A percentile compares a stretch with the other conserved stretches of the same genome.
Conservation (phyloP, 495 filamentous ascomycete species). For the Penicillium chermesinum region DNA sequence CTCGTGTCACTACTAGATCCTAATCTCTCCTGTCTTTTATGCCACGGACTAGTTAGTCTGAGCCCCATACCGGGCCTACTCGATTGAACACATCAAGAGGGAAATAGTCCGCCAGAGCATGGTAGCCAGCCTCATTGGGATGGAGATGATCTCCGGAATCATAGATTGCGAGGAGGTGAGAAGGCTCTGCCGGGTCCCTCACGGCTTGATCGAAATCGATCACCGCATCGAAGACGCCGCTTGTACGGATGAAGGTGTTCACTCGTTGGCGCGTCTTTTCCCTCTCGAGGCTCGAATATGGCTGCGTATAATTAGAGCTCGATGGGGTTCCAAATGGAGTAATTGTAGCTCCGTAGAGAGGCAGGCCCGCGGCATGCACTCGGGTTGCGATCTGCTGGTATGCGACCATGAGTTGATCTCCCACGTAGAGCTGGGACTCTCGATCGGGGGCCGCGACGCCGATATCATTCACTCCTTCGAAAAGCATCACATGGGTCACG, state of each 20-base stretch:
- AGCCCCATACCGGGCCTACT: too few relatives aligned
- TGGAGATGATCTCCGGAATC: slow-evolving; percentile 69
- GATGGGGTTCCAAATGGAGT: slow-evolving; percentile 55
- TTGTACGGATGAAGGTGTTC: slow-evolving; percentile 58
- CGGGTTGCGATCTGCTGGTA: slow-evolving; percentile 55
- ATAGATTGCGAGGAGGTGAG: slow-evolving; percentile 43
- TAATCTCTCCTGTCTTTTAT: too few relatives aligned
- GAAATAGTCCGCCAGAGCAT: slow-evolving; percentile 57
- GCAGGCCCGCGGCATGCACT: slow-evolving; percentile 51
- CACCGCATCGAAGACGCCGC: slow-evolving; percentile 54
- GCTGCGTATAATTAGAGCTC: slow-evolving; percentile 24
- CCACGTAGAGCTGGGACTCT: slow-evolving; percentile 46
- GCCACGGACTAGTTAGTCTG: too few relatives aligned
- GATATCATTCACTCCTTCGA: slow-evolving; percentile 73
- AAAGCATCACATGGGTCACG: slow-evolving; percentile 60
- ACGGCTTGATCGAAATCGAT: slow-evolving; percentile 61
- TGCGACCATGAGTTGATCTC: slow-evolving; percentile 46
- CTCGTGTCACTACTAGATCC: too few relatives aligned
- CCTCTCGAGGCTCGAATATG: slow-evolving; percentile 51
- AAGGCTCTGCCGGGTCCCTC: slow-evolving; percentile 43
- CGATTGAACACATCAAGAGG: slow-evolving; percentile 54
- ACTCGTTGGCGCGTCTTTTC: slow-evolving; percentile 54
- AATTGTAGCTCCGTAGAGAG: slow-evolving; percentile 61
- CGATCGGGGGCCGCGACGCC: slow-evolving; percentile 46
- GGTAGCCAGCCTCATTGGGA: slow-evolving; percentile 60